Evolutionary conservation across 2,329 filamentous ascomycete genomes (phyloP).

Genomic region (Xylariaceae sp.): DNA sequence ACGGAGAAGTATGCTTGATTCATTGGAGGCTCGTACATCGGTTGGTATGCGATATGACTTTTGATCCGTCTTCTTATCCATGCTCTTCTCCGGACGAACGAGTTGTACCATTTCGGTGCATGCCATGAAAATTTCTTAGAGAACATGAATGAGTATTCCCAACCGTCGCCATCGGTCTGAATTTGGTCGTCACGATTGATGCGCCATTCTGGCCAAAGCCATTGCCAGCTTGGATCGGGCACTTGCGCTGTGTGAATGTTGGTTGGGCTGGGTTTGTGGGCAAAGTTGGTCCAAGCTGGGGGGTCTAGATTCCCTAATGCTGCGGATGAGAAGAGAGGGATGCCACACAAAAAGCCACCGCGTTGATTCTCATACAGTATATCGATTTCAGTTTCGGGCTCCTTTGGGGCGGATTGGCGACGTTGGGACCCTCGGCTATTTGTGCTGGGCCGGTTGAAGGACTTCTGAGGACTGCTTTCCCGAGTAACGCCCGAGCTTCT

Average conservation of each 20-base stretch:
- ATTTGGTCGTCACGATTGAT: constrained; percentile 70
- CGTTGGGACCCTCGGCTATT: background rate
- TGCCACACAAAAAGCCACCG: constrained; percentile 82
- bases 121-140: constrained; percentile 76
- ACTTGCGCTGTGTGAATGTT: constrained; percentile 82
- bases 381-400: constrained; percentile 62
- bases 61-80: constrained; percentile 82
- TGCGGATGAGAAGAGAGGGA: constrained; percentile 81
- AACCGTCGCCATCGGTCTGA: constrained; percentile 73
- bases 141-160: constrained; percentile 95
- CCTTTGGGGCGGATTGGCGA: constrained; percentile 16
- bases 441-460: background rate
- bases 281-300: constrained; percentile 75
- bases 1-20: constrained; percentile 79
- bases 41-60: constrained; percentile 44
- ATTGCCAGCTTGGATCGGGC: constrained; percentile 92
- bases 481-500: background rate
- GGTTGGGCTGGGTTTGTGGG: constrained; percentile 57
- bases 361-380: constrained; percentile 94
- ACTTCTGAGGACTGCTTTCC: constrained; percentile 6
- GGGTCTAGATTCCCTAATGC: constrained; percentile 85
- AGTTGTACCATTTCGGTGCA: constrained; percentile 86
- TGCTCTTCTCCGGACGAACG: constrained; percentile 82
- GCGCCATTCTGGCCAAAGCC: constrained; percentile 67
- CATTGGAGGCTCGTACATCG: constrained; percentile 59